Base-by-base conservation (phyloP, 2,329 filamentous ascomycete genomes). In the Xylogone sp. region DNA sequence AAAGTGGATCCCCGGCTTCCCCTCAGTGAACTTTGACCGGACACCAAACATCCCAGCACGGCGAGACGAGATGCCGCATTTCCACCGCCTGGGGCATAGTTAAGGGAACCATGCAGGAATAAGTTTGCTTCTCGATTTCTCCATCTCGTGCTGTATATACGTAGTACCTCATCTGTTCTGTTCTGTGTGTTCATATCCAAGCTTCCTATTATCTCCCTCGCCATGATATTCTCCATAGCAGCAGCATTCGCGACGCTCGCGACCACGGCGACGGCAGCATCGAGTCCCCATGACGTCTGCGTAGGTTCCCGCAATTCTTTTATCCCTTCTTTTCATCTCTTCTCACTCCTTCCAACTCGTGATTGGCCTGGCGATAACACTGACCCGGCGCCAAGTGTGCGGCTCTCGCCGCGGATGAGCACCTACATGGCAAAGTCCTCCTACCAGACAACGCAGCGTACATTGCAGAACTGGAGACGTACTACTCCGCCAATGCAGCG, bases 401-500 rank as follows among this genome's bases (percentile, higher is more conserved):
- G 34, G 58, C 56, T 21, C 57, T 69, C 31, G 50, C 51, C 18
- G 59, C 56, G 21, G 44, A 48, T 3, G 51, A 55, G 2, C 57
- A 60, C 2, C 58, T 69, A 6, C 51, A 53, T 6, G 63, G 61
- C 39, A 64, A 68, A 52, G 61, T 68, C 39, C 60, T 66, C 52
- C 58, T 59, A 4, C 65, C 64, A 6, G 53, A 62, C 19, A 61
- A 61, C 2, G 49, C 50, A 18, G 57, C 57, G 16, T 70, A 68
- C 45, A 47, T 55, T 22, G 60, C 60, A 8, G 65, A 68, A 6
- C 60, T 70, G 47, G 56, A 60, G 21, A 63, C 66, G 1, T 71
- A 71, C 60, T 72, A 67, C 65, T 71, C 69, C 4, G 53, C 58
- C 31, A 68, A 66, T 29, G 69, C 69, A 1, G 67, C 67, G 7